A percentile compares a stretch with the other conserved stretches of the same genome.
Conservation (phyloP, 1,139 yeast species). For the Yamadazyma dendronema region DNA sequence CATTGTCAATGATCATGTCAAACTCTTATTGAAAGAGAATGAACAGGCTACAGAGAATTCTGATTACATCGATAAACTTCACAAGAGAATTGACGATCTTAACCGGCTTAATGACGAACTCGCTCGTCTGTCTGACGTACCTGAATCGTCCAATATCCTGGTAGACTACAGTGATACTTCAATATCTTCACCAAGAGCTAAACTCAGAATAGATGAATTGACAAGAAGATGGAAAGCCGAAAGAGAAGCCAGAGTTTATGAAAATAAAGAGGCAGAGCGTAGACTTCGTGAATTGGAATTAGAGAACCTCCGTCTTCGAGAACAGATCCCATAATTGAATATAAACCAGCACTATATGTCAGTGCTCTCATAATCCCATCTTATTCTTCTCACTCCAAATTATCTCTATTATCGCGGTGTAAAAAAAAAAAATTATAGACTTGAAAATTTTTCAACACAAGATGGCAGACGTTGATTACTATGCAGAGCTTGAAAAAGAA, state of each 20-base stretch:
- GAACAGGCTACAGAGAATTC: constrained; percentile 20
- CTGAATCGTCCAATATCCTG: constrained; percentile 7
- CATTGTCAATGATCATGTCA: constrained; percentile 55
- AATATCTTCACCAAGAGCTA: constrained; percentile 32
- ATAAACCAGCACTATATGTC: too few relatives aligned
- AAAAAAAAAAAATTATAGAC: not conserved
- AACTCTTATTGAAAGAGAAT: constrained; percentile 37
- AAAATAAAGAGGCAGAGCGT: constrained; percentile 51
- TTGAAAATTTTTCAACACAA: constrained; percentile 9
- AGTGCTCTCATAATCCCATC: too few relatives aligned
- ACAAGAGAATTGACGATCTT: constrained; percentile 30
- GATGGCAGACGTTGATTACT: constrained; percentile 22
- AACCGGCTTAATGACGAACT: constrained; percentile 24
- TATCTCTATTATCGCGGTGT: too few relatives aligned
- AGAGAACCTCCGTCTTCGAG: constrained; percentile 48
- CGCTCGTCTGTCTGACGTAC: too few relatives aligned
- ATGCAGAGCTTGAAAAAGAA: constrained; percentile 45
- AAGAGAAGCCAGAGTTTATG: constrained; percentile 65
- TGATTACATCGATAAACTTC: constrained; percentile 29
- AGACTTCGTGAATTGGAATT: constrained; percentile 53
- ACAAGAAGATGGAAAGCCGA: constrained; percentile 68
- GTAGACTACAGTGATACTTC: constrained; percentile 7
- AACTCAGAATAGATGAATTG: constrained; percentile 57
- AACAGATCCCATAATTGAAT: too few relatives aligned
- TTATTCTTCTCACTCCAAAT: too few relatives aligned